Percentiles rank a stretch among this genome's conserved stretches.
Evolutionary conservation across 345 rosid genomes (phyloP).

Genomic region (Capsella bursapastoris): DNA sequence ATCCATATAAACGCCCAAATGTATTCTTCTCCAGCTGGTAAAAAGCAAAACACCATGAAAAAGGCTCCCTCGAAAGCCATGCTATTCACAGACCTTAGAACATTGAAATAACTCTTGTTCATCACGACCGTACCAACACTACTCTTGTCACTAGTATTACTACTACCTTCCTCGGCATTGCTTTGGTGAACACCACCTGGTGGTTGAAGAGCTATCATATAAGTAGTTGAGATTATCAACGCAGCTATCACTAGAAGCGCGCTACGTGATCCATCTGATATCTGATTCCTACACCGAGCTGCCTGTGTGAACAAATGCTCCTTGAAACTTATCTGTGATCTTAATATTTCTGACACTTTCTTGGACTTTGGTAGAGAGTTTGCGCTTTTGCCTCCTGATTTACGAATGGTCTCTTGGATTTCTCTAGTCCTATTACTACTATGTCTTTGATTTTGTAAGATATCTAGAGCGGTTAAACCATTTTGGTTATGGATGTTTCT

Average conservation of each 20-base stretch:
- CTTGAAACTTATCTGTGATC: neutral
- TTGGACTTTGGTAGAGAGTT: neutral
- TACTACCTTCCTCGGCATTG: neutral
- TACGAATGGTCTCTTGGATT: neutral
- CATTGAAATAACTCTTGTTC: neutral
- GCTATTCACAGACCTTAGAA: neutral
- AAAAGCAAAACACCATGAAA: neutral
- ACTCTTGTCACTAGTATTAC: neutral
- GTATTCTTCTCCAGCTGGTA: slow-evolving; percentile 16
- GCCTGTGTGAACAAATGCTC: neutral
- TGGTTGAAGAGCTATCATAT: slow-evolving; percentile 30
- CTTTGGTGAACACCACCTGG: slow-evolving; percentile 36
- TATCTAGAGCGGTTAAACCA: slow-evolving; percentile 37
- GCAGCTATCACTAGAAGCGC: slow-evolving; percentile 36
- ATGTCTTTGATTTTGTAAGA: neutral
- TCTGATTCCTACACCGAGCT: neutral
- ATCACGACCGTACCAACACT: slow-evolving; percentile 17
- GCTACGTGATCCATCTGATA: slow-evolving; percentile 31
- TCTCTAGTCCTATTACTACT: neutral
- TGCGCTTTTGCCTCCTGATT: neutral
- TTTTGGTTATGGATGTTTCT: slow-evolving; percentile 18
- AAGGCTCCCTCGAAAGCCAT: slow-evolving; percentile 12
- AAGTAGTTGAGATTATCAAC: slow-evolving; percentile 42
- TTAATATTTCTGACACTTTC: neutral
- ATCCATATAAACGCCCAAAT: slow-evolving; percentile 5